Percentiles rank a stretch among this genome's conserved stretches.
These are phyloP conservation scores for Aspergillus latus DNA, from an alignment of 2,329 filamentous ascomycete genomes.

Conservation along the genomic window DNA sequence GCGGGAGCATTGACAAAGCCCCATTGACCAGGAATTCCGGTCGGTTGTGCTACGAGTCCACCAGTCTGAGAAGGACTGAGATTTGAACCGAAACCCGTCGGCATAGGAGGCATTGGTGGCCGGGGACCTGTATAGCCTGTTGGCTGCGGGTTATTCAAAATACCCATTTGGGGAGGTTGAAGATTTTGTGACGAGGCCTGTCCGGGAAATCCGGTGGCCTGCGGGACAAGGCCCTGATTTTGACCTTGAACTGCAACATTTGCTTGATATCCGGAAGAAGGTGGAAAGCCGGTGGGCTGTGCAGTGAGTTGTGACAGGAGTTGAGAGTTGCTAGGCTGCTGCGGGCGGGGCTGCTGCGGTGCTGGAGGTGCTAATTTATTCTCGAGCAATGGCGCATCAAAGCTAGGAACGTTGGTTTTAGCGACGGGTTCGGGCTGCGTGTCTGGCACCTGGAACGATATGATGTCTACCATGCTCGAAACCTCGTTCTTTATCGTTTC, in stretches of 20 bases:
- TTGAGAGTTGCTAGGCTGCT: slow-evolving; percentile 69
- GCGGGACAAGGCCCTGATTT: slow-evolving; percentile 33
- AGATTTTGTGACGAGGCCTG: slow-evolving; percentile 55
- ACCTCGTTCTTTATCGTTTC: slow-evolving; percentile 93
- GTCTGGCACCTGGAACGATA: slow-evolving; percentile 88
- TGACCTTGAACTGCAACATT: slow-evolving; percentile 54
- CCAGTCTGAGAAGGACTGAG: slow-evolving; percentile 65
- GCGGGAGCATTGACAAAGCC: slow-evolving; percentile 94
- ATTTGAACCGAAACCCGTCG: slow-evolving; percentile 66
- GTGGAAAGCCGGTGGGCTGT: slow-evolving; percentile 53
- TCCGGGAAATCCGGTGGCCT: slow-evolving; percentile 46
- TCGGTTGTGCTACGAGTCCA: slow-evolving; percentile 91
- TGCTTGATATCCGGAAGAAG: slow-evolving; percentile 59
- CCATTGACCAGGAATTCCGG: slow-evolving; percentile 91
- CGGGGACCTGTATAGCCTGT: slow-evolving; percentile 78
- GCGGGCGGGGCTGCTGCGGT: slow-evolving; percentile 65
- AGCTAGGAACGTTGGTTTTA: slow-evolving; percentile 68
- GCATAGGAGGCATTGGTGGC: slow-evolving; percentile 80
- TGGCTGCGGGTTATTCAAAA: slow-evolving; percentile 68
- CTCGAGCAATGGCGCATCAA: slow-evolving; percentile 57
- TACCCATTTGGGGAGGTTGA: slow-evolving; percentile 69
- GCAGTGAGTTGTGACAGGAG: slow-evolving; percentile 58
- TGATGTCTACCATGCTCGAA: slow-evolving; percentile 99
- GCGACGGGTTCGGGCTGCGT: slow-evolving; percentile 58
- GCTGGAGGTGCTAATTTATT: slow-evolving; percentile 52